A percentile compares a stretch with the other conserved stretches of the same genome.
Evolutionary conservation across 2,329 filamentous ascomycete species (phyloP).

Genomic region (Claviceps sp.): DNA sequence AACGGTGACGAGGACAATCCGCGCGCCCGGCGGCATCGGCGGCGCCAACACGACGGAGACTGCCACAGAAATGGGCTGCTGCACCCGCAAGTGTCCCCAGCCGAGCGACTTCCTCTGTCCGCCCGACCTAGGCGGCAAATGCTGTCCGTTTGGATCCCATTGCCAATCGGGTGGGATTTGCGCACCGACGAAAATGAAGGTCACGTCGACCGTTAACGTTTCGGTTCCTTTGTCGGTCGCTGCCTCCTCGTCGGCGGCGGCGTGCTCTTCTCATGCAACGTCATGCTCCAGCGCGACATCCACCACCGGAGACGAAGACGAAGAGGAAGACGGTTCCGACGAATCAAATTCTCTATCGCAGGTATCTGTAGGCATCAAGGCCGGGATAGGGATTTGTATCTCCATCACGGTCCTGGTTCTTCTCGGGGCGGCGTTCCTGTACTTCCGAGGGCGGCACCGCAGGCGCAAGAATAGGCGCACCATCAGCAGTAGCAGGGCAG

Average conservation of each 20-base stretch:
- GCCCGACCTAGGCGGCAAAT: constrained; percentile 29
- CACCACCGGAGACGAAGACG: constrained; percentile 20
- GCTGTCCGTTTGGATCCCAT: constrained; percentile 31
- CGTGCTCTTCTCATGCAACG: constrained; percentile 15
- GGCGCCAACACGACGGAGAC: constrained; percentile 9
- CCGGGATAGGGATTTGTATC: constrained; percentile 42
- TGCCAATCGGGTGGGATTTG: constrained; percentile 27
- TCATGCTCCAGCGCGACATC: constrained; percentile 9
- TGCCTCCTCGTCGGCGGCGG: not conserved
- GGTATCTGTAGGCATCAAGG: constrained; percentile 37
- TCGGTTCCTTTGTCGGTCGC: not conserved
- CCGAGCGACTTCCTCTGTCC: constrained; percentile 33
- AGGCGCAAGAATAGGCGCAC: not conserved
- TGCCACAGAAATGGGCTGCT: constrained; percentile 20
- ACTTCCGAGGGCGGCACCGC: constrained; percentile 18
- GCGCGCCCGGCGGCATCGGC: constrained; percentile 7
- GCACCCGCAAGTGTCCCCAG: constrained; percentile 25
- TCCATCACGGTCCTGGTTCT: constrained; percentile 29
- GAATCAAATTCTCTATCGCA: constrained; percentile 7
- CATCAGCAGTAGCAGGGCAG: not conserved
- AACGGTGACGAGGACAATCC: constrained; percentile 15
- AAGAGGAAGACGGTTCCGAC: constrained; percentile 20
- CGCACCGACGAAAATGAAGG: constrained; percentile 16
- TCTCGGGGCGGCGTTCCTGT: constrained; percentile 33
- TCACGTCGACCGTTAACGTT: constrained; percentile 6